Percentiles rank a stretch among this genome's conserved stretches.
phyloP scores from a whole-genome alignment of 1,284 basidiomycete species.

The Trametes hirsuta region DNA sequence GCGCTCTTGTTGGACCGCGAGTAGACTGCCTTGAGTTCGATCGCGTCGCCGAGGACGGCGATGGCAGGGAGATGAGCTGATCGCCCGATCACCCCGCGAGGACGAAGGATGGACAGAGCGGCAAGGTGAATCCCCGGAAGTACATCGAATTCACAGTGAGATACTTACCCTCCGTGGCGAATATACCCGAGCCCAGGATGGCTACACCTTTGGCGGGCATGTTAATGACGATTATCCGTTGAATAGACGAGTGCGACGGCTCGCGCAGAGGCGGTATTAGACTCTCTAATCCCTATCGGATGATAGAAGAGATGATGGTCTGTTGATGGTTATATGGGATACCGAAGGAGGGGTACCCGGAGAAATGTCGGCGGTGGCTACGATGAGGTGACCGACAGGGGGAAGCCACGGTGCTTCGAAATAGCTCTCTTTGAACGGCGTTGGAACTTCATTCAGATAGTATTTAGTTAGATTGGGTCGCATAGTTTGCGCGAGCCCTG shows the following conservation, averaged over 20 bases:
- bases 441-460: neutral
- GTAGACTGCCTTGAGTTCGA: constrained; percentile 70
- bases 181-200: constrained; percentile 75
- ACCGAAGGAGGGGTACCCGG: constrained; percentile 11
- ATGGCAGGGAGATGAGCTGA: constrained; percentile 78
- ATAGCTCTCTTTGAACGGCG: constrained; percentile 6
- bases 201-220: constrained; percentile 47
- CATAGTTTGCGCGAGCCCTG: neutral
- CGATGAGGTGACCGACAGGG: constrained; percentile 12
- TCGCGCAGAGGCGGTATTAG: neutral
- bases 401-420: constrained; percentile 1
- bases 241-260: neutral
- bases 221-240: constrained; percentile 12
- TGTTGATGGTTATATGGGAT: constrained; percentile 10
- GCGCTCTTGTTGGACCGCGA: constrained; percentile 76
- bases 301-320: constrained; percentile 2
- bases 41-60: constrained; percentile 47
- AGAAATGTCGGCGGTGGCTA: constrained; percentile 16
- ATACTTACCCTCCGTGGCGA: constrained; percentile 66
- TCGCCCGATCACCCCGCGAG: constrained; percentile 7
- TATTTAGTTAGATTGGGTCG: neutral
- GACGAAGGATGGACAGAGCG: neutral
- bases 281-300: constrained; percentile 10
- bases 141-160: constrained; percentile 20
- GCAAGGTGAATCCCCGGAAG: constrained; percentile 39